A percentile compares a stretch with the other conserved stretches of the same genome.
phyloP scores from a whole-genome alignment of 306 rosid genomes.

The Quercus rubra region DNA sequence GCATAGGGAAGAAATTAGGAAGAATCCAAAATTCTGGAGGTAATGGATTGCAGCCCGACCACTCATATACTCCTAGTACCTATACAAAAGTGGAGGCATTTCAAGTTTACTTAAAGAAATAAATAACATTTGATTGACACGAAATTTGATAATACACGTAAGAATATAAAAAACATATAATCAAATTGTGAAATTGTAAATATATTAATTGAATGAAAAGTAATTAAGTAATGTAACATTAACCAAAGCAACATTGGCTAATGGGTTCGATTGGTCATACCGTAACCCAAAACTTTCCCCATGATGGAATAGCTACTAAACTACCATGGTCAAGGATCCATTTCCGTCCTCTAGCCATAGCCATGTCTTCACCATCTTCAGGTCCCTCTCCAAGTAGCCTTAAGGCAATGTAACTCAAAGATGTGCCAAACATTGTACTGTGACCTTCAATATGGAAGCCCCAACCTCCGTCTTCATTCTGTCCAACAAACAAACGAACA shows the following conservation, averaged over 20 bases:
- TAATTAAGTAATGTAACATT: no score
- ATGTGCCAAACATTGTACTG: constrained; percentile 75
- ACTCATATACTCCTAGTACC: constrained; percentile 68
- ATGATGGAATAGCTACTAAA: constrained; percentile 52
- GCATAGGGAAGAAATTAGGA: constrained; percentile 42
- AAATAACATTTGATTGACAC: no score
- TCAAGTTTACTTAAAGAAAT: background rate
- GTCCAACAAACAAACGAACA: background rate
- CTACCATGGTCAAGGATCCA: constrained; percentile 79
- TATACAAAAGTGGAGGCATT: background rate
- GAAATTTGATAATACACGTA: no score
- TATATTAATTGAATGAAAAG: no score
- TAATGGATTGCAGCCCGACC: constrained; percentile 71
- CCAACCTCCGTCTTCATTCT: constrained; percentile 86
- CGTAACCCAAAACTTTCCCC: constrained; percentile 78
- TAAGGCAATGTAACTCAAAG: constrained; percentile 53
- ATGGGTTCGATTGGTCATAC: constrained; percentile 14
- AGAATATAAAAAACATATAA: no score
- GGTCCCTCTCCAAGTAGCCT: constrained; percentile 60
- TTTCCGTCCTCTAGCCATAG: constrained; percentile 38
- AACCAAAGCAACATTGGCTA: no score
- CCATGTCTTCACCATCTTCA: constrained; percentile 29
- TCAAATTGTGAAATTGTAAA: no score
- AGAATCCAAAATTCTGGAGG: constrained; percentile 77
- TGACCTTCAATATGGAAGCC: constrained; percentile 68